Evolutionary conservation across 2,329 filamentous ascomycete genomes (phyloP).

Genomic region (Aureobasidium vineae): DNA sequence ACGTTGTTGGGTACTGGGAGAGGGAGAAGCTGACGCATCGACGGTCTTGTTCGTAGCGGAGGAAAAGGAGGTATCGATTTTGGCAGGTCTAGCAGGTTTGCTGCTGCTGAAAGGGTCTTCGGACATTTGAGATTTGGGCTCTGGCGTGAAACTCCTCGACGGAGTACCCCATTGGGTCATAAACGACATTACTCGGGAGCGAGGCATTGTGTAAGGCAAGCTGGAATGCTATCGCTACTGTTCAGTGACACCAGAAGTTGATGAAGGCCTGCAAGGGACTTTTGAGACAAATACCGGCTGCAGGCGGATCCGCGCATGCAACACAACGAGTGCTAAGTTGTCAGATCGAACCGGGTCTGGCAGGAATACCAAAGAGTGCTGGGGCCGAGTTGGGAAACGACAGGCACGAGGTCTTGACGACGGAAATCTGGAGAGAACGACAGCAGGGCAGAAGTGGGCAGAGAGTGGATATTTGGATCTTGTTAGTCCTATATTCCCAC

Average conservation of each 20-base stretch:
- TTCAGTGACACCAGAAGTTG: conserved; percentile 18
- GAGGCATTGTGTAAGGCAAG: conserved; percentile 35
- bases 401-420: not conserved
- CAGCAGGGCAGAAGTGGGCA: conserved; percentile 5
- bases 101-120: conserved; percentile 27
- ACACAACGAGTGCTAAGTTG: conserved; percentile 3
- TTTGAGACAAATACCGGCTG: conserved; percentile 13
- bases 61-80: conserved; percentile 26
- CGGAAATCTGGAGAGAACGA: conserved; percentile 13
- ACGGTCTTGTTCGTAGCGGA: conserved; percentile 14
- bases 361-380: not conserved
- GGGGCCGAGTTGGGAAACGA: conserved; percentile 7
- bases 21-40: conserved; percentile 26
- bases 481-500: conserved; percentile 10
- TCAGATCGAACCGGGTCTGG: conserved; percentile 3
- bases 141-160: conserved; percentile 41
- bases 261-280: conserved; percentile 17
- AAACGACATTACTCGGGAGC: conserved; percentile 72
- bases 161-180: conserved; percentile 71
- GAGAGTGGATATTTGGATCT: conserved; percentile 10
- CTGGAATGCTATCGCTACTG: conserved; percentile 13
- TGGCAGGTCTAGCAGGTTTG: conserved; percentile 27
- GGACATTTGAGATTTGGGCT: conserved; percentile 7
- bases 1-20: conserved; percentile 40
- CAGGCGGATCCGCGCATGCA: conserved; percentile 10